Base-by-base conservation (phyloP, 176 grass and related monocot genomes). In the Urochloa ruziziensis region DNA sequence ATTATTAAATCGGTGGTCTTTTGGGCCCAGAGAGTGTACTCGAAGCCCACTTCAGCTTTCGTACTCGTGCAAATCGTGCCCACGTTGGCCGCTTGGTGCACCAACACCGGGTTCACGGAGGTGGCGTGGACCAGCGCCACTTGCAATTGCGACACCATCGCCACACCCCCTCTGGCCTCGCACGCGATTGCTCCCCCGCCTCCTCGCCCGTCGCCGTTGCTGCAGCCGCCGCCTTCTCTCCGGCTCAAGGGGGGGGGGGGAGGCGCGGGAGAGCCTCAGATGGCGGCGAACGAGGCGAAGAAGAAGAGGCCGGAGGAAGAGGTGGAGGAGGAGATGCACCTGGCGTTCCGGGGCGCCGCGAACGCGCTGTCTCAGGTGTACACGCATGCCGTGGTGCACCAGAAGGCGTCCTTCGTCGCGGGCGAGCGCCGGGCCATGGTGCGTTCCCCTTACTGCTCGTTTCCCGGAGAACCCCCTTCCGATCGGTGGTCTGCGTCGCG, bases 281-380 rank as follows among this genome's bases (percentile, higher is more conserved):
- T 90, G 86, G 75, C 36, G 37, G 63, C 83, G 72, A 61, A 74
- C 24, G 87, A 67, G 70, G 70, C 59, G 35, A 94, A 94, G 86
- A 94, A 89, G 80, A 73, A 60, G 70, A 70, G 25, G 11, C 66
- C 86, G 83, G 83, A 89, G 47, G 89, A 69, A 1, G 62, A 69
- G 44, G 79, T 13, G 91, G 85, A 86, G 86, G 86, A 85, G 71
- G 72, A 85, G 83, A 71, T 91, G 89, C 87, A 89, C 89, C 71
- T 83, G 12, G 66, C 70, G 39, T 91, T 94, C 80, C 73, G 92
- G 39, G 74, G 86, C 46, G 59, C 92, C 64, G 89, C 92, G 30
- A 94, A 94, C 86, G 80, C 88, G 75, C 80, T 94, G 43, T 94
- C 92, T 25, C 92, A 89, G 74, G 44, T 94, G 35, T 94, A 94